Evolutionary conservation across 805 yeast genomes (phyloP).

Genomic region (Candida insectalens): DNA sequence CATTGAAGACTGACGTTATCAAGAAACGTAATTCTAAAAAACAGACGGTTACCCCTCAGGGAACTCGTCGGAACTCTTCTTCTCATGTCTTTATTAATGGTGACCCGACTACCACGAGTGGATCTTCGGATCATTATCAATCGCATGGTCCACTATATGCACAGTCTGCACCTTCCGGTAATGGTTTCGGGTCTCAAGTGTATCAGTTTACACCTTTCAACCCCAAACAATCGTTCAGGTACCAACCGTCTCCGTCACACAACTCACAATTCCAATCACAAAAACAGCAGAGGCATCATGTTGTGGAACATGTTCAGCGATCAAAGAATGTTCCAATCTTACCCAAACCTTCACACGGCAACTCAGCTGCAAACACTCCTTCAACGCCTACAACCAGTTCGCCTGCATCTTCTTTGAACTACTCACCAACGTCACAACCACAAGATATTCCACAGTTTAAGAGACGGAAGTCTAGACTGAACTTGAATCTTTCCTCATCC

Average conservation of each 20-base stretch:
- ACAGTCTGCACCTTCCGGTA: neutral
- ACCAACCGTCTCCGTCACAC: slow-evolving; percentile 1
- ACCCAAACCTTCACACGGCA: slow-evolving; percentile 19
- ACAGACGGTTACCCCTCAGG: slow-evolving; percentile 9
- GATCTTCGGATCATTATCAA: neutral
- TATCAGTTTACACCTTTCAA: neutral
- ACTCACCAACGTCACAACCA: slow-evolving; percentile 14
- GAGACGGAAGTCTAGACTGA: slow-evolving; percentile 21
- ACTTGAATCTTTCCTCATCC: slow-evolving; percentile 5
- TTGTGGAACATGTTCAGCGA: too few species aligned
- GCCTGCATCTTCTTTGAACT: slow-evolving; percentile 8
- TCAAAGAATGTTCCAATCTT: slow-evolving; percentile 25
- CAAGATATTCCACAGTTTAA: slow-evolving; percentile 23
- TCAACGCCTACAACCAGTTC: slow-evolving; percentile 12
- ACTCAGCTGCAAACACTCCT: slow-evolving; percentile 12
- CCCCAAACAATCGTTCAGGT: slow-evolving; percentile 5
- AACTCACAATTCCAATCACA: slow-evolving; percentile 1
- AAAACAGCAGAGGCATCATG: neutral
- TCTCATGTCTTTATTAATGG: neutral
- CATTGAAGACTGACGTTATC: slow-evolving; percentile 63
- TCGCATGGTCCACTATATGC: neutral
- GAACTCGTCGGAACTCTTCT: neutral
- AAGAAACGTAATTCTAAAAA: slow-evolving; percentile 44
- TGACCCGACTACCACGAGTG: neutral
- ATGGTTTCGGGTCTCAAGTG: neutral